phyloP scores from a whole-genome alignment of 1,284 basidiomycete genomes.

The Marasmius sp. region DNA sequence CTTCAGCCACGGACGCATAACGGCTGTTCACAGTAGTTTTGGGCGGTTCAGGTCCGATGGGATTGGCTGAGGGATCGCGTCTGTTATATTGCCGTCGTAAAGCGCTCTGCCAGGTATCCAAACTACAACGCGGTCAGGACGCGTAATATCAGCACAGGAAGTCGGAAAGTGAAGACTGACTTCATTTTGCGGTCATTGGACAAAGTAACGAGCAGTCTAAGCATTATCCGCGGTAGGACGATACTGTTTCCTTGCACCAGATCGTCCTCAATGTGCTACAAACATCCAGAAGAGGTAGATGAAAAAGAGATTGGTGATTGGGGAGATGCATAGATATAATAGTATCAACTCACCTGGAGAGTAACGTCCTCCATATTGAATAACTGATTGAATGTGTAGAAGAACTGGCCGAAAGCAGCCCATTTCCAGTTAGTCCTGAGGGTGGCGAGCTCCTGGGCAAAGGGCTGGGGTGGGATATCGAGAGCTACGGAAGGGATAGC shows the following conservation, averaged over 20 bases:
- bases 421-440: slow-evolving; percentile 78
- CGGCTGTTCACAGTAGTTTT: slow-evolving; percentile 18
- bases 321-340: slow-evolving; percentile 12
- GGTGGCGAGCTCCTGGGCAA: slow-evolving; percentile 41
- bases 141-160: slow-evolving; percentile 18
- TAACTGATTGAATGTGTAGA: slow-evolving; percentile 70
- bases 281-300: slow-evolving; percentile 10
- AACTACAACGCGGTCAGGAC: slow-evolving; percentile 37
- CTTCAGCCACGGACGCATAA: slow-evolving; percentile 22
- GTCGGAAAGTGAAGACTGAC: slow-evolving; percentile 44
- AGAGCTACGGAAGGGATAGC: slow-evolving; percentile 21
- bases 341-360: slow-evolving; percentile 50
- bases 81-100: slow-evolving; percentile 72
- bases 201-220: slow-evolving; percentile 66
- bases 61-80: slow-evolving; percentile 67
- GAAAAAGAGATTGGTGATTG: slow-evolving; percentile 2
- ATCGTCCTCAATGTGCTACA: slow-evolving; percentile 77
- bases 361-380: slow-evolving; percentile 66
- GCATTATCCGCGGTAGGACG: slow-evolving; percentile 71
- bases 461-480: slow-evolving; percentile 32
- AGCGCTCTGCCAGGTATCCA: slow-evolving; percentile 73
- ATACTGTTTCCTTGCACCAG: slow-evolving; percentile 57
- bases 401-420: slow-evolving; percentile 82
- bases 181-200: slow-evolving; percentile 80
- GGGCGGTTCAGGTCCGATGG: slow-evolving; percentile 60